Evolutionary conservation across 2,329 filamentous ascomycete species (phyloP).

Genomic region (Aspergillus aculeatinus): DNA sequence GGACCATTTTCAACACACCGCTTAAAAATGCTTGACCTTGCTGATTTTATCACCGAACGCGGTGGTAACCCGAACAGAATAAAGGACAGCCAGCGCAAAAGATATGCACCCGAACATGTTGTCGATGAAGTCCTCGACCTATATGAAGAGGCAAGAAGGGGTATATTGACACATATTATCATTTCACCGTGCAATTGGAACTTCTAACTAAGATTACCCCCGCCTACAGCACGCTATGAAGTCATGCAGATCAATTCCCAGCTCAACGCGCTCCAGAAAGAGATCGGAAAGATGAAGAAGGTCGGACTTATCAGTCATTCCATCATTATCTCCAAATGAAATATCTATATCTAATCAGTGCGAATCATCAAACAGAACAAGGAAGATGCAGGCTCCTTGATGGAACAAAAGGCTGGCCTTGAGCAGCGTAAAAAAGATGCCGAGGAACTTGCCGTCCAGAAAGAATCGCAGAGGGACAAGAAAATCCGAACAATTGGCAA

Average conservation of each 20-base stretch:
- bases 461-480: slow-evolving; percentile 69
- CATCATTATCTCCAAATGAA: background rate
- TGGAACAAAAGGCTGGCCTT: slow-evolving; percentile 73
- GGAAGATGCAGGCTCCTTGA: slow-evolving; percentile 77
- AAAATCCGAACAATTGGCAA: slow-evolving; percentile 87
- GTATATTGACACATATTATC: slow-evolving; percentile 42
- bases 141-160: slow-evolving; percentile 81
- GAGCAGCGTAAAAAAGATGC: slow-evolving; percentile 80
- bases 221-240: slow-evolving; percentile 63
- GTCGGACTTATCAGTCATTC: slow-evolving; percentile 37
- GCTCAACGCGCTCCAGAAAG: slow-evolving; percentile 87
- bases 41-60: slow-evolving; percentile 78
- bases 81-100: slow-evolving; percentile 82
- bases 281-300: slow-evolving; percentile 91
- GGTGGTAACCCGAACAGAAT: slow-evolving; percentile 91
- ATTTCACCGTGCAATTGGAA: background rate
- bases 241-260: slow-evolving; percentile 77
- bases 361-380: slow-evolving; percentile 60
- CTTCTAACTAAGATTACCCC: slow-evolving; percentile 2
- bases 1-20: background rate
- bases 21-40: slow-evolving; percentile 67
- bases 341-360: slow-evolving; percentile 9
- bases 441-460: slow-evolving; percentile 71
- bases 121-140: slow-evolving; percentile 89
- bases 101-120: slow-evolving; percentile 74